Percentiles rank a stretch among this genome's conserved stretches.
These are phyloP conservation scores for Aureobasidium namibiae DNA, from an alignment of 2,329 filamentous ascomycete species.

Conservation along the genomic window DNA sequence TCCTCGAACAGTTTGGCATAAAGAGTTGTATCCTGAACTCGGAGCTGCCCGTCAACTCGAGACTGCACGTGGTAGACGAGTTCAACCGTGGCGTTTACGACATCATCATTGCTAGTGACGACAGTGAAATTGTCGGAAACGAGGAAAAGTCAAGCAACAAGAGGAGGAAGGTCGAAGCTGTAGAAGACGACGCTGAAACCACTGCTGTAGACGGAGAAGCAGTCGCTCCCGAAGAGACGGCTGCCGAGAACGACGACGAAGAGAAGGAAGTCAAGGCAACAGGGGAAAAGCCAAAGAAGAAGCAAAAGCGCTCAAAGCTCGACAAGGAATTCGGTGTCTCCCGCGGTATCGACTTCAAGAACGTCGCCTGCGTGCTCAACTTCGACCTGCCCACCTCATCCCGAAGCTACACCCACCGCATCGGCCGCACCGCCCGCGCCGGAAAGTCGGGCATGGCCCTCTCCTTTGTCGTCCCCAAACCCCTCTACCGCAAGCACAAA, in stretches of 20 bases:
- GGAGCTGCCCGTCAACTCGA: conserved; percentile 84
- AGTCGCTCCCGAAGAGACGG: conserved; percentile 16
- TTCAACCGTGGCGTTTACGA: conserved; percentile 97
- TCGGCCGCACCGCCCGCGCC: conserved; percentile 85
- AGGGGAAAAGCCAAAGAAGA: conserved; percentile 36
- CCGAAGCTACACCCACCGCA: conserved; percentile 93
- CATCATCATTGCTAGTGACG: conserved; percentile 93
- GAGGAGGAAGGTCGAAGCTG: conserved; percentile 18
- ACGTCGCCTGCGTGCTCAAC: conserved; percentile 90
- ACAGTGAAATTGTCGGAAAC: conserved; percentile 72
- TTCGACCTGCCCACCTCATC: conserved; percentile 86
- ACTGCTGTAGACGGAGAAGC: conserved; percentile 17
- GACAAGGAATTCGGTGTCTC: conserved; percentile 94
- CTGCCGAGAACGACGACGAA: conserved; percentile 22
- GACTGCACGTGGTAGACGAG: conserved; percentile 90
- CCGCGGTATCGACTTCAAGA: conserved; percentile 91
- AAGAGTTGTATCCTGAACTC: conserved; percentile 90
- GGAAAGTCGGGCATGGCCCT: conserved; percentile 89
- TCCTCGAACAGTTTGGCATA: conserved; percentile 93
- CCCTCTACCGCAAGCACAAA: conserved; percentile 80
- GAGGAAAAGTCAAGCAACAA: conserved; percentile 36
- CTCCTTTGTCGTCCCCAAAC: conserved; percentile 83
- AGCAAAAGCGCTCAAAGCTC: conserved; percentile 54
- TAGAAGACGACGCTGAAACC: conserved; percentile 16
- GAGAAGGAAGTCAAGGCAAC: conserved; percentile 31